Evolutionary conservation across 2,329 filamentous ascomycete species (phyloP).

Genomic region (Aureobasidium sp.): DNA sequence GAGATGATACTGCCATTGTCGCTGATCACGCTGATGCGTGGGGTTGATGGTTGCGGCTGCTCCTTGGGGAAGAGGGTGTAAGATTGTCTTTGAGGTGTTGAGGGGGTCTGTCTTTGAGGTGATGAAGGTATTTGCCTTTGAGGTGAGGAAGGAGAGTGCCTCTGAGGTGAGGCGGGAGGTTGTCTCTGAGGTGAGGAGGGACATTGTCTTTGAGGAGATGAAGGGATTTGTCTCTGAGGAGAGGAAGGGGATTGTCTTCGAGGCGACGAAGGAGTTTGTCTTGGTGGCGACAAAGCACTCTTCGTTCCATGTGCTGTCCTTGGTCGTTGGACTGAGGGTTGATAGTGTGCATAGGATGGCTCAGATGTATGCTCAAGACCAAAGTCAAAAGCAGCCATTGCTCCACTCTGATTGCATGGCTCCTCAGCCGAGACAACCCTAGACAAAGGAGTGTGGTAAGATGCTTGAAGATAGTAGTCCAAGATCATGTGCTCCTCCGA

Average conservation of each 20-base stretch:
- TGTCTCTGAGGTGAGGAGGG: background rate
- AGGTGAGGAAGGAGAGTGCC: background rate
- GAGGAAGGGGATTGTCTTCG: background rate
- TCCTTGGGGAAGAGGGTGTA: constrained; percentile 13
- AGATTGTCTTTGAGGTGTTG: background rate
- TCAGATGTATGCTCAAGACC: background rate
- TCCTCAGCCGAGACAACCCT: background rate
- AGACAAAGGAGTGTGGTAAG: background rate
- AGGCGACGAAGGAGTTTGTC: background rate
- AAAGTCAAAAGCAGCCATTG: constrained; percentile 9
- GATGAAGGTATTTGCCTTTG: background rate
- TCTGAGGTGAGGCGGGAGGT: background rate
- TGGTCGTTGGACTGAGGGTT: background rate
- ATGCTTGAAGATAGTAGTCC: constrained; percentile 12
- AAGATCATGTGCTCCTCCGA: constrained; percentile 12
- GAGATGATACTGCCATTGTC: background rate
- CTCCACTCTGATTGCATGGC: background rate
- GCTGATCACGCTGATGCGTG: constrained; percentile 1
- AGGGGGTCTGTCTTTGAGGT: background rate
- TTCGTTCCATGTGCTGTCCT: background rate
- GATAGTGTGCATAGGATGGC: background rate
- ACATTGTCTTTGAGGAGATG: background rate
- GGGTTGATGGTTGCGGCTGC: constrained; percentile 1
- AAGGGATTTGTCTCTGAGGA: background rate
- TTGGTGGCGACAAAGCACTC: background rate